Evolutionary conservation across 306 rosid species (phyloP), one percentile per base, ranked within the genome.

Genomic region (Cucurbita moschata): DNA sequence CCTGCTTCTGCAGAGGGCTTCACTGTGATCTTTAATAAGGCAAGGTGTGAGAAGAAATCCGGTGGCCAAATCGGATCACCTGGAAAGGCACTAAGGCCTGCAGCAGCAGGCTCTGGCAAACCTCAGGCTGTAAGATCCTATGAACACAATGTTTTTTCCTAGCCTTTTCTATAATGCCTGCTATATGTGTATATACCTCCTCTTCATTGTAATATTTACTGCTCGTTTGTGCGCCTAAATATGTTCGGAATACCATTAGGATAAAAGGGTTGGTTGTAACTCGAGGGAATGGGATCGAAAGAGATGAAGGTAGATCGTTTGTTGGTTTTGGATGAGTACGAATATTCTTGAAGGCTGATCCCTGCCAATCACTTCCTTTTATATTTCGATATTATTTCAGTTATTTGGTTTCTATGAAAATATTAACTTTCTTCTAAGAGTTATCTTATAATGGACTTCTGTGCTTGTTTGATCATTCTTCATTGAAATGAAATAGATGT

Each of bases 1-100:
- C 99, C 99, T 71, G 87, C 99, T 83, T 94, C 99, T 10, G 97
- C 99, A 54, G 99, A 94, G 86, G 99, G 97, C 58, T 94, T 94
- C 82, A 94, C 99, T 58, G 97, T 94, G 87, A 94, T 94, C 72
- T 94, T 94, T 77, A 91, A 94, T 80, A 94, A 94, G 82, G 99
- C 99, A 37, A 87, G 96, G 80, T 92, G 88, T 89, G 99, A 94
- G 83, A 94, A 94, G 80, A 94, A 94, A 85, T 86, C 99, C 0
- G 99, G 99, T 77, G 97, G 96, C 63, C 89, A 90, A 75, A 86
- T 97, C 26, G 99, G 89, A 79, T 94, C 99, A 5, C 97, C 99
- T 1, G 87, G 85, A 84, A 94, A 84, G 90, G 85, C 69, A 79
- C 78, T 67, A 88, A 84, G 57, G 79, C 75, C 79, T 86, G 80